A percentile compares a stretch with the other conserved stretches of the same genome.
phyloP scores from a whole-genome alignment of 352 stramenopile genomes.

The Pythium scleroteichum region DNA sequence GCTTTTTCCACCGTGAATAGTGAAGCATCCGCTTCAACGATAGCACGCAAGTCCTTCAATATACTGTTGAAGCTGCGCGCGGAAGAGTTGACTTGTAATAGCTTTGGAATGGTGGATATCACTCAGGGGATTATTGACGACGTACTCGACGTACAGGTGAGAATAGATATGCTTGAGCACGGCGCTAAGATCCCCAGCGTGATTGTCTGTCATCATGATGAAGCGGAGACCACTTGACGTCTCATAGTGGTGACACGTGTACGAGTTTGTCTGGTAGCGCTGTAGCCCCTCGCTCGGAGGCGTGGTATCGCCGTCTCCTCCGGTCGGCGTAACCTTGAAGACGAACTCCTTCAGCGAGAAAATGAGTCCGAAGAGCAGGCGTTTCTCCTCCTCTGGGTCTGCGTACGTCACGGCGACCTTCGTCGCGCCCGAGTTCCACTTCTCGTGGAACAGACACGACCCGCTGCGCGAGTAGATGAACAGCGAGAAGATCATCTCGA shows the following conservation, averaged over 20 bases:
- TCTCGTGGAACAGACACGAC: constrained; percentile 90
- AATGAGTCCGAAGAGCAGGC: constrained; percentile 91
- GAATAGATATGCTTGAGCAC: constrained; percentile 89
- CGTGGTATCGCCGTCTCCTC: constrained; percentile 20
- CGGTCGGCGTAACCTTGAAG: constrained; percentile 68
- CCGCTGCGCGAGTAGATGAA: constrained; percentile 92
- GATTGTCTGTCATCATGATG: constrained; percentile 91
- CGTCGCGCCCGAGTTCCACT: constrained; percentile 68
- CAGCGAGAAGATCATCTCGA: constrained; percentile 89
- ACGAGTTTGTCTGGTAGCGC: constrained; percentile 85
- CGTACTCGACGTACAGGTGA: constrained; percentile 89
- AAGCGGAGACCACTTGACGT: constrained; percentile 88
- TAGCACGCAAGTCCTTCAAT: constrained; percentile 74
- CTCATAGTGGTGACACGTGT: constrained; percentile 92
- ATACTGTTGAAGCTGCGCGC: constrained; percentile 69
- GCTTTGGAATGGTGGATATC: constrained; percentile 70
- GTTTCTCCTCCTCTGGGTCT: constrained; percentile 88
- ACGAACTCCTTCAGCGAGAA: constrained; percentile 93
- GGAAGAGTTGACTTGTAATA: constrained; percentile 82
- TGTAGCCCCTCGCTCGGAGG: constrained; percentile 59
- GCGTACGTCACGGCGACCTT: constrained; percentile 67
- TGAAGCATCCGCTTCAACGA: constrained; percentile 30
- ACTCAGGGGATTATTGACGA: constrained; percentile 89
- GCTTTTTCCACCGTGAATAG: constrained; percentile 44
- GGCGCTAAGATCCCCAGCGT: constrained; percentile 75